Conservation (phyloP, 345 rosid genomes). For the Rhodamnia rubescens region DNA sequence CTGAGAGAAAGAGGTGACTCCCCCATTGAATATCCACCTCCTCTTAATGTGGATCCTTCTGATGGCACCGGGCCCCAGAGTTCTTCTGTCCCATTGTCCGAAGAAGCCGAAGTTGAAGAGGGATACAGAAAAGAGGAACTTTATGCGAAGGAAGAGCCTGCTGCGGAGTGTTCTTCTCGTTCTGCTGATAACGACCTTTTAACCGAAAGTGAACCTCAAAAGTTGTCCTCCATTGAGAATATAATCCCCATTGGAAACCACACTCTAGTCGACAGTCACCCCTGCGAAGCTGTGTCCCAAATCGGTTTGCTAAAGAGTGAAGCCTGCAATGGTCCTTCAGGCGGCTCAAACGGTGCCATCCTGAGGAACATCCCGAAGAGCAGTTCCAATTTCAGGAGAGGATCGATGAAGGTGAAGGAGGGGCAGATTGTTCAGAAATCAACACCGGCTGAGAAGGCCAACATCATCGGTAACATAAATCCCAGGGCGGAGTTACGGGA, state of each 20-base stretch:
- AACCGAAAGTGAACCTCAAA: slow-evolving; percentile 19
- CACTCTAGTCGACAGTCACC: slow-evolving; percentile 19
- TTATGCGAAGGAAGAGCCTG: slow-evolving; percentile 23
- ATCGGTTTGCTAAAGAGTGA: slow-evolving; percentile 11
- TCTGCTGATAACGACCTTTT: slow-evolving; percentile 18
- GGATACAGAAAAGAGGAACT: slow-evolving; percentile 11
- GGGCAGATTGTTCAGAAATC: slow-evolving; percentile 2
- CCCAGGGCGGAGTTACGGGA: slow-evolving; percentile 58
- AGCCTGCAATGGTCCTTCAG: slow-evolving; percentile 4
- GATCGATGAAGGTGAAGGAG: slow-evolving; percentile 20
- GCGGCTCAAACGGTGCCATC: slow-evolving; percentile 4
- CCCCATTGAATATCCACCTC: slow-evolving; percentile 23
- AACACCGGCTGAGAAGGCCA: slow-evolving; percentile 19
- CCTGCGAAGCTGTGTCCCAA: slow-evolving; percentile 30
- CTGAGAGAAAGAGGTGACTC: slow-evolving; percentile 62
- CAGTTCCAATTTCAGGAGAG: slow-evolving; percentile 19
- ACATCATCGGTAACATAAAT: slow-evolving; percentile 37
- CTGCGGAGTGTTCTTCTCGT: slow-evolving; percentile 17
- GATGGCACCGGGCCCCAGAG: slow-evolving; percentile 59
- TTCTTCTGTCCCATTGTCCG: slow-evolving; percentile 16
- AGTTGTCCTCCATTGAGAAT: slow-evolving; percentile 32
- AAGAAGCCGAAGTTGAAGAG: slow-evolving; percentile 18
- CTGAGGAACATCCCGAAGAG: slow-evolving; percentile 3
- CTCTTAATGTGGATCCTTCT: slow-evolving; percentile 35
- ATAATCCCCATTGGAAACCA: slow-evolving; percentile 15